Percentiles rank a stretch among this genome's conserved stretches.
phyloP scores from a whole-genome alignment of 2,329 filamentous ascomycete species.

The Botryotinia narcissicola region DNA sequence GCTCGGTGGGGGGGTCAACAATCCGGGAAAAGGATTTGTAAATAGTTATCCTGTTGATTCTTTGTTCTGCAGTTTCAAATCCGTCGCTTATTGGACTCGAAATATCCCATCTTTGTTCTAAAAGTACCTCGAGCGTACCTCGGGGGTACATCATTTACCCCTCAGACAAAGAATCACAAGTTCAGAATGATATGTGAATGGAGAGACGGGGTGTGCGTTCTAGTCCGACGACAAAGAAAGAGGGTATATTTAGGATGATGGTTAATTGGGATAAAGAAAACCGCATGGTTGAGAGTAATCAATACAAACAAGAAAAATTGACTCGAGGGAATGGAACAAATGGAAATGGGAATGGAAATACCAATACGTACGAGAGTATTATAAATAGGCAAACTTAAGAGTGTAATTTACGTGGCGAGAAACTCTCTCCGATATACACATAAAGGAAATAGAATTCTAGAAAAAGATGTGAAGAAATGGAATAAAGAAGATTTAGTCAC shows the following conservation, averaged over 20 bases:
- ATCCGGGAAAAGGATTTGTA: background rate
- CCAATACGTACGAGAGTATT: background rate
- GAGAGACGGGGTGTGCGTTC: background rate
- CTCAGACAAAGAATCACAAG: background rate
- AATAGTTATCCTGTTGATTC: background rate
- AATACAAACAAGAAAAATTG: background rate
- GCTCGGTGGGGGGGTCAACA: too few relatives aligned
- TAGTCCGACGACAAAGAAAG: background rate
- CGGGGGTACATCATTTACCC: background rate
- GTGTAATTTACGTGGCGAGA: background rate
- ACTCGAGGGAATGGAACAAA: background rate
- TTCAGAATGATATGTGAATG: background rate
- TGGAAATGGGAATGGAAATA: background rate
- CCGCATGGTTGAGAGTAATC: background rate
- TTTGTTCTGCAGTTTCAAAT: background rate
- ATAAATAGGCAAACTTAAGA: background rate
- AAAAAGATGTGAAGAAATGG: background rate
- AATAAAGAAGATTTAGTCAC: conserved; percentile 4
- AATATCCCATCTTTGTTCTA: background rate
- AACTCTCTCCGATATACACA: background rate
- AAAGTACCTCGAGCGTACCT: background rate
- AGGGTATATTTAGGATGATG: background rate
- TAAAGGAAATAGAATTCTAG: background rate
- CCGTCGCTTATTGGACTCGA: background rate
- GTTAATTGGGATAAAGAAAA: background rate